A percentile compares a stretch with the other conserved stretches of the same genome.
These are phyloP conservation scores for Penicillium sp. DNA, from an alignment of 2,329 filamentous ascomycete genomes.

Conservation along the genomic window DNA sequence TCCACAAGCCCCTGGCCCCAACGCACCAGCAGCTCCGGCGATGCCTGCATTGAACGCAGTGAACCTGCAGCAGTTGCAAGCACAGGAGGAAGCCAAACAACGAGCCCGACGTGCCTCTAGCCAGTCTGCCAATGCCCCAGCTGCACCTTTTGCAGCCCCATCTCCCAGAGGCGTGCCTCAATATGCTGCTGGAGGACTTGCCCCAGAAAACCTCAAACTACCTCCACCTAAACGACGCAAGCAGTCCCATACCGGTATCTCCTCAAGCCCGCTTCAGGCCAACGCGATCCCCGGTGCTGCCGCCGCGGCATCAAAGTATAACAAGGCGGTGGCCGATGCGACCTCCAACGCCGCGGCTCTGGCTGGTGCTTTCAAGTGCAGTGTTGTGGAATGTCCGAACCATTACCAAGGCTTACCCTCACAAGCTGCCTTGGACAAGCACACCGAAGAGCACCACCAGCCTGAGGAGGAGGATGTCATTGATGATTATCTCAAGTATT, in stretches of 20 bases:
- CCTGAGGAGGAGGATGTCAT: constrained; percentile 46
- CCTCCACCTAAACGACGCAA: constrained; percentile 61
- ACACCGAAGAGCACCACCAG: constrained; percentile 56
- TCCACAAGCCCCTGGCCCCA: constrained; percentile 20
- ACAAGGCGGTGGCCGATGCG: constrained; percentile 43
- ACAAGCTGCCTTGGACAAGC: constrained; percentile 56
- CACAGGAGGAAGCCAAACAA: constrained; percentile 49
- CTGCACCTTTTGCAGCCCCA: constrained; percentile 56
- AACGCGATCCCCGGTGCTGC: constrained; percentile 25
- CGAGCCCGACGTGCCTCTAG: constrained; percentile 41
- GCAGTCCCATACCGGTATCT: constrained; percentile 47
- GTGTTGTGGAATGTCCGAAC: constrained; percentile 54
- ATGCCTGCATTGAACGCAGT: constrained; percentile 46
- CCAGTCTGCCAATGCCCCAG: constrained; percentile 45
- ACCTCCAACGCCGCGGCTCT: constrained; percentile 42
- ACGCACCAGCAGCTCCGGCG: constrained; percentile 25
- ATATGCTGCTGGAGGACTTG: constrained; percentile 55
- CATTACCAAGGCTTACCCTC: constrained; percentile 58
- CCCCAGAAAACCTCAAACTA: constrained; percentile 59
- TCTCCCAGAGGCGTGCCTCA: constrained; percentile 61
- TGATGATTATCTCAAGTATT: constrained; percentile 59
- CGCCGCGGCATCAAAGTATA: constrained; percentile 33
- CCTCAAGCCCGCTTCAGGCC: constrained; percentile 27
- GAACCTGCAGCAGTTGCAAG: constrained; percentile 50
- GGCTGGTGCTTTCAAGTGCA: constrained; percentile 56